A percentile compares a stretch with the other conserved stretches of the same genome.
These are phyloP conservation scores for Lodderomyces metapsilosis DNA, from an alignment of 1,139 yeast species.

Conservation along the genomic window DNA sequence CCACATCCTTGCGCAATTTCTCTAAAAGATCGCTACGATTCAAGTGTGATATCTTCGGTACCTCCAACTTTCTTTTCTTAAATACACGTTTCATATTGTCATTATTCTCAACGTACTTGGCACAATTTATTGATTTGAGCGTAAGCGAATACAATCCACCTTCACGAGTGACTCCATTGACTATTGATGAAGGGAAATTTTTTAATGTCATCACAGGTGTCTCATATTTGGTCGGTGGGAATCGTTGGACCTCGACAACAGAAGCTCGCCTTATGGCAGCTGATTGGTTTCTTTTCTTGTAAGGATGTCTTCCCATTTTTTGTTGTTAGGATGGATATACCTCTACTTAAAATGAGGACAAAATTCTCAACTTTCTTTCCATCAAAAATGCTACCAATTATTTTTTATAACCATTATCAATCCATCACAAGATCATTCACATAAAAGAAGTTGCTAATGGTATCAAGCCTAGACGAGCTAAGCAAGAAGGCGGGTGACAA, in stretches of 20 bases:
- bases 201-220: conserved; percentile 32
- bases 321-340: not conserved
- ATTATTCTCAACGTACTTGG: conserved; percentile 36
- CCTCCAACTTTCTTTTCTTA: conserved; percentile 13
- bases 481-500: conserved; percentile 7
- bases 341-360: too few relatives aligned
- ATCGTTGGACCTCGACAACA: conserved; percentile 7
- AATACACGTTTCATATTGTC: conserved; percentile 28
- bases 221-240: conserved; percentile 31
- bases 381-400: not conserved
- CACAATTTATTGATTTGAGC: conserved; percentile 41
- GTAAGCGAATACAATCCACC: conserved; percentile 47
- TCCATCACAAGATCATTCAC: not conserved
- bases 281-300: conserved; percentile 3
- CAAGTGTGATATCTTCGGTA: conserved; percentile 23
- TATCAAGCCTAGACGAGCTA: conserved; percentile 11
- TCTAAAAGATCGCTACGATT: conserved; percentile 18
- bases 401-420: too few relatives aligned
- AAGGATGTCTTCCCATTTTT: conserved; percentile 6
- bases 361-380: too few relatives aligned
- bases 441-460: conserved; percentile 5
- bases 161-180: conserved; percentile 44
- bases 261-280: not conserved
- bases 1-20: conserved; percentile 13
- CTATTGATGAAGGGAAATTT: conserved; percentile 40